Evolutionary conservation across 2,329 filamentous ascomycete genomes (phyloP).

Genomic region (Metarhizium album): DNA sequence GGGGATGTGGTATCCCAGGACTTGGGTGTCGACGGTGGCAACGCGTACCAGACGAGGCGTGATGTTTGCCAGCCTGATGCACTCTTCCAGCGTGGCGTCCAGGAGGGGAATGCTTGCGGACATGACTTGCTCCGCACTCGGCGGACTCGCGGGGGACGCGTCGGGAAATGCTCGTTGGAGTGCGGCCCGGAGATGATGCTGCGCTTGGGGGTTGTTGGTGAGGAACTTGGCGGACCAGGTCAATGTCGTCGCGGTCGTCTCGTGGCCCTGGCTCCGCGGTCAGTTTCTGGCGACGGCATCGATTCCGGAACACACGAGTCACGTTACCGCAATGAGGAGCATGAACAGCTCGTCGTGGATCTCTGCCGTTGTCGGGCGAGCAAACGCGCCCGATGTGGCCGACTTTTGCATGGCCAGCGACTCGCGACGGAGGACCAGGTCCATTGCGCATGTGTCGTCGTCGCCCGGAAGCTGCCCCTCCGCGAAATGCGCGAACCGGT

Average conservation of each 20-base stretch:
- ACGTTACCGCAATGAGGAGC: conserved; percentile 6
- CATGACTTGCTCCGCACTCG: not conserved
- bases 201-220: conserved; percentile 7
- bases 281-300: too few relatives aligned
- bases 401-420: not conserved
- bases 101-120: conserved; percentile 1
- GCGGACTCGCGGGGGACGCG: not conserved
- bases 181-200: conserved; percentile 11
- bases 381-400: not conserved
- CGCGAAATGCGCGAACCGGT: not conserved
- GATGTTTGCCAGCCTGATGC: not conserved
- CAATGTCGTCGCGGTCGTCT: conserved; percentile 13
- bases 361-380: conserved; percentile 3
- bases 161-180: conserved; percentile 9
- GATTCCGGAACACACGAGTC: too few relatives aligned
- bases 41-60: not conserved
- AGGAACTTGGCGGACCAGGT: conserved; percentile 14
- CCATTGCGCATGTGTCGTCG: conserved; percentile 5
- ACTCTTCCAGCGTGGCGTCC: conserved; percentile 2
- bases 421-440: conserved; percentile 5
- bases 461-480: not conserved
- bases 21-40: not conserved
- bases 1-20: not conserved
- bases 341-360: conserved; percentile 16
- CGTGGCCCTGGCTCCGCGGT: conserved; percentile 11